Evolutionary conservation across 352 stramenopile genomes (phyloP).

Genomic region (Phytophthora colocasiae): DNA sequence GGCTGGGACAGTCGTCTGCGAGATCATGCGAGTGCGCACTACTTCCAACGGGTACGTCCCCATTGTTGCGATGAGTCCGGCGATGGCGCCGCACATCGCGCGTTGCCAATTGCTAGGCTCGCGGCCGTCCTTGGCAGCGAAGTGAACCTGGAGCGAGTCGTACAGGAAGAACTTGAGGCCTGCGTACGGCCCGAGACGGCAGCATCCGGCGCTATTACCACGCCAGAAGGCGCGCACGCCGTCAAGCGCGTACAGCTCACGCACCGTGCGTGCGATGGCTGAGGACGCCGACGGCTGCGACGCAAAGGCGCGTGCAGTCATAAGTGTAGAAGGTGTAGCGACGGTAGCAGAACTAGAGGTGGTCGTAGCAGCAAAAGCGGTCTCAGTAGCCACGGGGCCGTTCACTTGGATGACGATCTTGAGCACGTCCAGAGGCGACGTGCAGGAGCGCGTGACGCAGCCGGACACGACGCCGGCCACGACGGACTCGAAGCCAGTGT

Average conservation of each 20-base stretch:
- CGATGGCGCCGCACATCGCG: conserved; percentile 61
- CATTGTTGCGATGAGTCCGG: conserved; percentile 76
- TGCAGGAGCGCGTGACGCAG: conserved; percentile 84
- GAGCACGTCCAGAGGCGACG: conserved; percentile 82
- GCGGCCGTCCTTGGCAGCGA: conserved; percentile 32
- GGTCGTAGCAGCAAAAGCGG: background rate
- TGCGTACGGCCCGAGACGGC: conserved; percentile 76
- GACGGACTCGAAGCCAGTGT: conserved; percentile 65
- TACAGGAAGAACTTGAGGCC: conserved; percentile 87
- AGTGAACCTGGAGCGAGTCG: conserved; percentile 66
- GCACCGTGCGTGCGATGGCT: conserved; percentile 51
- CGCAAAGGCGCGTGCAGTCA: conserved; percentile 35
- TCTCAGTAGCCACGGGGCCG: conserved; percentile 32
- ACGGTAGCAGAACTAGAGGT: background rate
- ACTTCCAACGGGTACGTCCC: conserved; percentile 85
- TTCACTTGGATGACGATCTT: conserved; percentile 89
- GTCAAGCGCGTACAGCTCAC: conserved; percentile 69
- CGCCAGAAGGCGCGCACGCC: conserved; percentile 82
- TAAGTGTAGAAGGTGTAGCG: conserved; percentile 26
- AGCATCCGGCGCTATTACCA: conserved; percentile 80
- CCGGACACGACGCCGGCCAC: conserved; percentile 78
- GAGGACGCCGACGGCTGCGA: conserved; percentile 44
- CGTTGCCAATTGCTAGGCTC: conserved; percentile 61
- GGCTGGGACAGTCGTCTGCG: conserved; percentile 48
- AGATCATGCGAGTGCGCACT: conserved; percentile 84